phyloP scores from a whole-genome alignment of 495 filamentous ascomycete species.

The Rusavskia elegans region DNA sequence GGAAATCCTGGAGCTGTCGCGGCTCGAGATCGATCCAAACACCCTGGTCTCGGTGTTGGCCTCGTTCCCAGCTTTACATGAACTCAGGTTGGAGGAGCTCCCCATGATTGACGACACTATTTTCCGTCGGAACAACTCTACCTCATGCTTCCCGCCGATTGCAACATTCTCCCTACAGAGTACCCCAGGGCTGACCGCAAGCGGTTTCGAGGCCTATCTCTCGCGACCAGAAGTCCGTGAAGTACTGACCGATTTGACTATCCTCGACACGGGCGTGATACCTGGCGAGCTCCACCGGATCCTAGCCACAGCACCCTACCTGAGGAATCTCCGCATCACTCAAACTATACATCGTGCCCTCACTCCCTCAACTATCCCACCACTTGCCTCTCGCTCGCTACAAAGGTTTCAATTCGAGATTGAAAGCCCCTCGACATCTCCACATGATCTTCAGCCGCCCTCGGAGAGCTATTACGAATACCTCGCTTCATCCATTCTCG shows the following conservation, averaged over 20 bases:
- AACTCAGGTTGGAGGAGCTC: conserved; percentile 55
- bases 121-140: conserved; percentile 39
- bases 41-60: conserved; percentile 56
- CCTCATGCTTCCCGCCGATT: conserved; percentile 53
- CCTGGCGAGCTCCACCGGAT: conserved; percentile 48
- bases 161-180: conserved; percentile 52
- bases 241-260: conserved; percentile 40
- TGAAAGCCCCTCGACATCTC: conserved; percentile 28
- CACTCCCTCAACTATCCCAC: conserved; percentile 40
- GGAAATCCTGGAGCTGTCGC: conserved; percentile 61
- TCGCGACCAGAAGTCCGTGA: conserved; percentile 29
- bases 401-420: conserved; percentile 70
- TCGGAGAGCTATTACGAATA: conserved; percentile 68
- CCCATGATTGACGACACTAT: conserved; percentile 57
- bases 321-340: conserved; percentile 48
- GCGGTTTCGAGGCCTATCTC: conserved; percentile 52
- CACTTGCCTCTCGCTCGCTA: conserved; percentile 50
- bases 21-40: conserved; percentile 54
- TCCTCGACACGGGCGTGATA: conserved; percentile 50
- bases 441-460: conserved; percentile 39
- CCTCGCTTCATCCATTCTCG: conserved; percentile 64
- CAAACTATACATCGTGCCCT: conserved; percentile 53
- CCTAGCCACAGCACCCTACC: conserved; percentile 40
- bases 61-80: conserved; percentile 46
- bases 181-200: conserved; percentile 49